phyloP scores from a whole-genome alignment of 805 yeast genomes.

The Debaryomyces prosopidis region DNA sequence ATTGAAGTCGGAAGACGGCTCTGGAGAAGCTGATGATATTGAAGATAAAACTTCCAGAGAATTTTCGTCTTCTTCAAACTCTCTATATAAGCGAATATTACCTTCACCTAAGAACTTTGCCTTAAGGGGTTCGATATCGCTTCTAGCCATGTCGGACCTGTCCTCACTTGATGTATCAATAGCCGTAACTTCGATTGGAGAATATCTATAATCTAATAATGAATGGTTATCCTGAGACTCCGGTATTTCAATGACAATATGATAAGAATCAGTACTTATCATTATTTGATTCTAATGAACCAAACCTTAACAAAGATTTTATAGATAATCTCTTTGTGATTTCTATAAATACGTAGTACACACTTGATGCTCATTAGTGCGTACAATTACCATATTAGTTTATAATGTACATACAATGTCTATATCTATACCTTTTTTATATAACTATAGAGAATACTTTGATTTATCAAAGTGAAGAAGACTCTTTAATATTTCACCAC shows the following conservation, averaged over 20 bases:
- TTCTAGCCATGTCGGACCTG: slow-evolving; percentile 19
- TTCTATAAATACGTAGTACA: background rate
- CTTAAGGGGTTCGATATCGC: slow-evolving; percentile 45
- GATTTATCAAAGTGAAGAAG: slow-evolving; percentile 51
- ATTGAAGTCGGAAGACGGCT: slow-evolving; percentile 9
- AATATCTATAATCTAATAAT: slow-evolving; percentile 30
- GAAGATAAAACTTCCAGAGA: background rate
- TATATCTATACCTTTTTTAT: background rate
- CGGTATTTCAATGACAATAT: slow-evolving; percentile 29
- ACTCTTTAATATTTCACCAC: slow-evolving; percentile 57
- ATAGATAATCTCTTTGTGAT: too few relatives aligned
- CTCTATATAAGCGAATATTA: slow-evolving; percentile 64
- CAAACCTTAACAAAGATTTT: background rate
- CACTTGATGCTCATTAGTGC: background rate
- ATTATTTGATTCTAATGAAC: slow-evolving; percentile 14
- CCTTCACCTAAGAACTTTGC: slow-evolving; percentile 76
- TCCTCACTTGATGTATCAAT: slow-evolving; percentile 19
- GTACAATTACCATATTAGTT: background rate
- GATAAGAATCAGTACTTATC: slow-evolving; percentile 46
- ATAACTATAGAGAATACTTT: slow-evolving; percentile 15
- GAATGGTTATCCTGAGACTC: background rate
- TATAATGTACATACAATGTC: background rate
- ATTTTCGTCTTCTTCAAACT: slow-evolving; percentile 36
- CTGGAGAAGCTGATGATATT: slow-evolving; percentile 16
- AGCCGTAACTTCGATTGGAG: slow-evolving; percentile 27